phyloP scores from a whole-genome alignment of 2,329 filamentous ascomycete species.

The Raffaelea albimanens region DNA sequence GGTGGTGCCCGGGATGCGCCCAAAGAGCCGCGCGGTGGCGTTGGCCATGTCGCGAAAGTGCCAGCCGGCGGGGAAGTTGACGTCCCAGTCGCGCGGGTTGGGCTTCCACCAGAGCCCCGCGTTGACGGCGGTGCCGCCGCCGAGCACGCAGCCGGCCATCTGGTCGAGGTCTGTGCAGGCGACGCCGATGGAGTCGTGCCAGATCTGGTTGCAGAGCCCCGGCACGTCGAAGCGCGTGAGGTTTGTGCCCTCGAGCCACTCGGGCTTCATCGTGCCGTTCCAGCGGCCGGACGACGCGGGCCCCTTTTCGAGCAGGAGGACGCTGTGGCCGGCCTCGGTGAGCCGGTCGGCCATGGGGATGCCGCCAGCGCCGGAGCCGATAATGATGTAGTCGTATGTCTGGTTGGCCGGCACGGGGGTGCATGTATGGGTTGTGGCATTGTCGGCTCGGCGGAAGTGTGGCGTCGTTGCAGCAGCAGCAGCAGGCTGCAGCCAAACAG shows the following conservation, averaged over 20 bases:
- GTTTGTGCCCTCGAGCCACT: constrained; percentile 47
- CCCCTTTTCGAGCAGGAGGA: constrained; percentile 46
- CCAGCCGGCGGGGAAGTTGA: constrained; percentile 65
- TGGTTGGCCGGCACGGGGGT: background rate
- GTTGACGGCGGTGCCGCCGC: too few relatives aligned
- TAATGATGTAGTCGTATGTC: constrained; percentile 31
- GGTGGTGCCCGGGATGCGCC: constrained; percentile 61
- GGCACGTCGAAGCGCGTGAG: constrained; percentile 28
- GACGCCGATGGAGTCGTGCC: constrained; percentile 48
- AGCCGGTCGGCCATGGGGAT: constrained; percentile 50
- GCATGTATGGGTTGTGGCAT: too few relatives aligned
- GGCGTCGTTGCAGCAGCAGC: too few relatives aligned
- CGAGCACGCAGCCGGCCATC: constrained; percentile 52
- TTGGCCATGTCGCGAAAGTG: constrained; percentile 51
- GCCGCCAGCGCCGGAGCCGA: constrained; percentile 50
- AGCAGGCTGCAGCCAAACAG: too few relatives aligned
- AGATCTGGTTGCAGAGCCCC: constrained; percentile 16
- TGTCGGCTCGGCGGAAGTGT: too few relatives aligned
- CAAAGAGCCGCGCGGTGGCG: constrained; percentile 54
- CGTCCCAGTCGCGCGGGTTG: constrained; percentile 57
- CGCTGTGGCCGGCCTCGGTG: constrained; percentile 49
- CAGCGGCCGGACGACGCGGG: constrained; percentile 49
- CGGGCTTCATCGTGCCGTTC: constrained; percentile 36
- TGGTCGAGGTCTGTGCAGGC: constrained; percentile 55
- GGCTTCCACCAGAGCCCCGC: constrained; percentile 58